Base-by-base conservation (phyloP, 2,329 filamentous ascomycete species). In the Diaporthe citri region DNA sequence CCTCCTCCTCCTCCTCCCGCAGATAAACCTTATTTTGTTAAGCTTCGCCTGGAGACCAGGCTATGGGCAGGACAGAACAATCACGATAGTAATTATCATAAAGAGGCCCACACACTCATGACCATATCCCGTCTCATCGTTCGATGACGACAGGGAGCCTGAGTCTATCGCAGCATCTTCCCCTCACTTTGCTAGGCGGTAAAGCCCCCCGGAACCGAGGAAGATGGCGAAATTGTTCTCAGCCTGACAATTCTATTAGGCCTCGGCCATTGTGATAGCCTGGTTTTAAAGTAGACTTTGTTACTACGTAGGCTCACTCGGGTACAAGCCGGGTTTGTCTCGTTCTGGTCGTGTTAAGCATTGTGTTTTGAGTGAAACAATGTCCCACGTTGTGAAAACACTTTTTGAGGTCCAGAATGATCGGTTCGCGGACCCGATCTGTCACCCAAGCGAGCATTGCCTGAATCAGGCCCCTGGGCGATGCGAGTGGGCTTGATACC, bases 11-110 rank as follows among this genome's bases (percentile, higher is more conserved):
- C 56, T 25, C 31, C 55, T 28, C 28, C 41, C 46, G 31, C 9
- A 13, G 22, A 72, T 15, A 52, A 72, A 72, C 70, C 56, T 72
- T 72, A 62, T 41, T 60, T 41, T 28, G 20, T 60, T 43, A 48
- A 51, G 57, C 70, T 51, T 36, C 34, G 39, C 55, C 69, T 71
- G 15, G n/a, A 12, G 46, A n/a, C 62, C 10, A 39, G 28, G n/a
- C 28, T 57, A 57, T 15, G 34, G 4, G 28, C 9, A 39, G 28
- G 13, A 22, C 2, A 39, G 28, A 51, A 9, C 25, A n/a, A 17
- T n/a, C 46, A 39, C 31, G 64, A 52, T 12, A 7, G 22, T 39
- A 9, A 12, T 10, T 22, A 36, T 20, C 15, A 10, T 25, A 12
- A 25, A 31, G 3, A 17, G 31, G 3, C 22, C 22, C 46, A 67